Conservation (phyloP, 2,329 filamentous ascomycete species). For the Fusarium tjaetaba region DNA sequence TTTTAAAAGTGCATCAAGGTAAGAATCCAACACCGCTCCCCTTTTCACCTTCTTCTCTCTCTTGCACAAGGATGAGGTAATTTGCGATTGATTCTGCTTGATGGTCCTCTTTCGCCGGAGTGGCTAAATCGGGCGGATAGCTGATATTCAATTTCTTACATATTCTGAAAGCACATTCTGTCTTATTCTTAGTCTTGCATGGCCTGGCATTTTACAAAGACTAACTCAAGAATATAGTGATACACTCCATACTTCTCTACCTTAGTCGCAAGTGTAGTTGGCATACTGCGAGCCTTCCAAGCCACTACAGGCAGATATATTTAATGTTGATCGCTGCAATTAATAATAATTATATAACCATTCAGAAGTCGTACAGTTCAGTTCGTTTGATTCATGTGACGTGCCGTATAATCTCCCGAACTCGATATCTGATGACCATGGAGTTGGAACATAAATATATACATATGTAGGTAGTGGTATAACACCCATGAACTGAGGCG, state of each 20-base stretch:
- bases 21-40: constrained; percentile 33
- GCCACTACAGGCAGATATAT: no score
- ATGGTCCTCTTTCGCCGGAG: constrained; percentile 91
- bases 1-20: constrained; percentile 40
- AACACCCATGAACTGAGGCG: neutral
- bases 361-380: neutral
- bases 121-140: constrained; percentile 77
- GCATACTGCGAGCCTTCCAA: neutral
- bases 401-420: neutral
- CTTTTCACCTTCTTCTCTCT: constrained; percentile 2
- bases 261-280: neutral
- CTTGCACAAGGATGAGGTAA: constrained; percentile 82
- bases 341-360: neutral
- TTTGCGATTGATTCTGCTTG: constrained; percentile 96
- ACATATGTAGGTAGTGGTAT: no score
- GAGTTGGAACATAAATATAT: no score
- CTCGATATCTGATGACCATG: neutral
- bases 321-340: neutral
- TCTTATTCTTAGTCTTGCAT: constrained; percentile 39
- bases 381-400: neutral
- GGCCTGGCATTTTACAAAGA: constrained; percentile 27
- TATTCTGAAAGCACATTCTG: constrained; percentile 78
- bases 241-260: neutral
- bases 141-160: constrained; percentile 98
- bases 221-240: constrained; percentile 41